Base-by-base conservation (phyloP, 371 early-diverging fungal species). In the Mortierella sp. region DNA sequence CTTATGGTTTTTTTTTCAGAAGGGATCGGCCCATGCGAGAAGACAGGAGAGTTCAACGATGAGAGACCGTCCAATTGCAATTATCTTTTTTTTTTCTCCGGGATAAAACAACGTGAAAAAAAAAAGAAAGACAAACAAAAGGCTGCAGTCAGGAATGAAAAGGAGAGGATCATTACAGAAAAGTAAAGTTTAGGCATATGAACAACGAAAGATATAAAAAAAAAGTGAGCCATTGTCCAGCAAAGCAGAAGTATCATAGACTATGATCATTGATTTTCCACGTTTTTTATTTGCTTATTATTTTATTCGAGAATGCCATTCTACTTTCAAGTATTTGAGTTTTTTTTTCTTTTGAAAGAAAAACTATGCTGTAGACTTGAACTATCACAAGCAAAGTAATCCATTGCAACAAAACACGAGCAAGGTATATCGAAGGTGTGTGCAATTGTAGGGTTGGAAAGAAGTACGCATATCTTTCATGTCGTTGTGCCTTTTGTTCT, bases 361-460 rank as follows among this genome's bases (percentile, higher is more conserved):
- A n/a, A 26, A 26, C n/a, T 24, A n/a, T 55, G 55, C 6, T 55
- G 26, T 48, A 50, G 50, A 1, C 2, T 50, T 50, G 16, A 50
- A 55, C 68, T 68, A 14, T 68, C 68, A 68, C 68, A 42, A 68
- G 65, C 34, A 38, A 63, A 63, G 8, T 9, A 63, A 63, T 63
- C 31, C 3, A 1, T 14, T 34, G 13, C 5, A 34, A 34, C 34
- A 63, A 63, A 3, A 24, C 31, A 68, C 13, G 28, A 63, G 13
- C 21, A 38, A 42, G 26, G 26, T 21, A 5, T 38, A 38, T 5
- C 7, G 8, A 63, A 21, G 38, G 31, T 31, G 65, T 3, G 42
- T 38, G 42, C 42, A 38, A 38, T 38, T 38, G 42, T 3, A 38
- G 42, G 42, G 42, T 38, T 38, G 42, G 42, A 38, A n/a, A n/a